A percentile compares a stretch with the other conserved stretches of the same genome.
Evolutionary conservation across 352 stramenopile species (phyloP).

Genomic region (Globisporangium cylindrosporum): DNA sequence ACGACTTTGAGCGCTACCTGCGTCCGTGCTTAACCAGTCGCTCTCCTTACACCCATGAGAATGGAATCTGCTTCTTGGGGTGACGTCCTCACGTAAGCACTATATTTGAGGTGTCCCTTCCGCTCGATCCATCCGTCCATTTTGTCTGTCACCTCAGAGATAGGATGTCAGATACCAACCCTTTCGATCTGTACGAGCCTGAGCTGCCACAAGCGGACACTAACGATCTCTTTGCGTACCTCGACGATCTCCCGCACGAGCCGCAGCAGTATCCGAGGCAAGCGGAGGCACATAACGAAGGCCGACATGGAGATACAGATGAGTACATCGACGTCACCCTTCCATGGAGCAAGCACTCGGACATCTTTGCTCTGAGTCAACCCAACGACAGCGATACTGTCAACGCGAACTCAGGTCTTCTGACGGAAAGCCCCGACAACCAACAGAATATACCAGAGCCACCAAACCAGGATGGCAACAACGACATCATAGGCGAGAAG

Average conservation of each 20-base stretch:
- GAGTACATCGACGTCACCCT: constrained; percentile 17
- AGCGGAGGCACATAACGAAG: background rate
- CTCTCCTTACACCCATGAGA: too few species aligned
- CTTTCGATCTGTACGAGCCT: background rate
- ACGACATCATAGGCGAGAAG: background rate
- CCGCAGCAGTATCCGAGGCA: background rate
- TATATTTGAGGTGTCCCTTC: background rate
- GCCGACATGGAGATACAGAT: background rate
- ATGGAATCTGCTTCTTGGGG: too few species aligned
- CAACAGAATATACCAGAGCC: background rate
- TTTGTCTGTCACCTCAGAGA: background rate
- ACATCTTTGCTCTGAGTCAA: background rate
- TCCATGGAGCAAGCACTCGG: constrained; percentile 5
- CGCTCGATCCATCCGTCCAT: background rate
- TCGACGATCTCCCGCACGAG: constrained; percentile 10
- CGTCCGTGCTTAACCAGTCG: background rate
- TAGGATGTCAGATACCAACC: background rate
- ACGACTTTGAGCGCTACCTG: too few species aligned
- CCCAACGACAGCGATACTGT: background rate
- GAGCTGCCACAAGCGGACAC: background rate
- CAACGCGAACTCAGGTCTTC: background rate
- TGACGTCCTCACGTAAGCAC: too few species aligned
- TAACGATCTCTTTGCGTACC: constrained; percentile 11
- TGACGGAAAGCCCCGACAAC: background rate
- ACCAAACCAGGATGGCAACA: background rate